These are phyloP conservation scores for Phytophthora fragariaefolia DNA, from an alignment of 352 stramenopile genomes.

Conservation along the genomic window DNA sequence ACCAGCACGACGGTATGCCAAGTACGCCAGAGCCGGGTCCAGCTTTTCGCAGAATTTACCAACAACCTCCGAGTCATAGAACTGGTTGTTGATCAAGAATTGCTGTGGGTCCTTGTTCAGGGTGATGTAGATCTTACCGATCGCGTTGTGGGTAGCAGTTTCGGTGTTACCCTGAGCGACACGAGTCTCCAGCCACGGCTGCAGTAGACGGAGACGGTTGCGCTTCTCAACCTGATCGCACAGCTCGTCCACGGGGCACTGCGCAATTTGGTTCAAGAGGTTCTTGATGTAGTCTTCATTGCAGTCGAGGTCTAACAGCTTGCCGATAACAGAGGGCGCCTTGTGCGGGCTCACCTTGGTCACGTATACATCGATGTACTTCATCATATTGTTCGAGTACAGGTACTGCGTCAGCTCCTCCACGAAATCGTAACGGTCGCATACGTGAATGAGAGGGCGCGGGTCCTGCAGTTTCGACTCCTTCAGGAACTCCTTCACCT, in stretches of 20 bases:
- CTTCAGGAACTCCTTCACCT: conserved; percentile 99
- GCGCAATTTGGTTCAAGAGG: conserved; percentile 97
- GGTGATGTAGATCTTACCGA: conserved; percentile 99
- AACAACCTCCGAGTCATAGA: conserved; percentile 99
- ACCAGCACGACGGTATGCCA: conserved; percentile 99
- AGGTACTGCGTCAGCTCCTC: conserved; percentile 99
- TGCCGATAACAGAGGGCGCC: conserved; percentile 98
- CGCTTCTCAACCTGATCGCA: conserved; percentile 99
- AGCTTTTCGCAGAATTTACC: conserved; percentile 99
- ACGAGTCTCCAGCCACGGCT: conserved; percentile 99
- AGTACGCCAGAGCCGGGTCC: conserved; percentile 98
- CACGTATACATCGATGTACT: conserved; percentile 99
- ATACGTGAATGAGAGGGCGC: conserved; percentile 99
- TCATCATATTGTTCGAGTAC: conserved; percentile 99
- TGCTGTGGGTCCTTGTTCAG: conserved; percentile 99
- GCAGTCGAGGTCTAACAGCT: conserved; percentile 97
- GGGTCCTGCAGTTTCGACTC: conserved; percentile 99
- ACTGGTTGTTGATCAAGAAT: conserved; percentile 99
- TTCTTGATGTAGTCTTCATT: conserved; percentile 99
- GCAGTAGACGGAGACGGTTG: conserved; percentile 98
- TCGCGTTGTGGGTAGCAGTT: conserved; percentile 98
- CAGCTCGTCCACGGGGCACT: conserved; percentile 97
- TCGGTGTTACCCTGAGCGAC: conserved; percentile 99
- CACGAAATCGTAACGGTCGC: conserved; percentile 99
- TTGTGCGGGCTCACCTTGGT: conserved; percentile 98